Evolutionary conservation across 1,139 yeast species (phyloP), one percentile per base, ranked within the genome.

Genomic region (Candida dubliniensis): DNA sequence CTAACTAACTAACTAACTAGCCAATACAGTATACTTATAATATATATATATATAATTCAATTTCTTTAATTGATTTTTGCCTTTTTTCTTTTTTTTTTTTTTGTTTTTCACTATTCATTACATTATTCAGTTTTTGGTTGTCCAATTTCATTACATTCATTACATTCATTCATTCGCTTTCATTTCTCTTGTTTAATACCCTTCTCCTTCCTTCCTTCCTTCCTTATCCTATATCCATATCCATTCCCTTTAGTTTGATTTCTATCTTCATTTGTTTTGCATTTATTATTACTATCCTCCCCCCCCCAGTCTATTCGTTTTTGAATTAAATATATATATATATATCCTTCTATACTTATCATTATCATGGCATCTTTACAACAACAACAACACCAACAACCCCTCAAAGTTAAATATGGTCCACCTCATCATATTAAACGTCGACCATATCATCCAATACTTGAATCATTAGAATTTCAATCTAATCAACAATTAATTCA

Each of bases 381-480:
- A 26, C 42, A 26, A n/a, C 42, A 36, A 7, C 42, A 38, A 23
- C 37, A 36, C 23, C 41, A 37, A 30, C 26, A 36, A 13, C 33
- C 6, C 36, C 11, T 15, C 14, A 41, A 31, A 42, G 41, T 38
- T 4, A 53, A 59, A 50, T 69, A 67, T 51, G 82, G 82, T 3
- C 81, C 81, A 12, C 81, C 81, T 42, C 58, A 61, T 47, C 66
- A 63, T 53, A 53, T 60, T 25, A 62, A 61, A 38, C 61, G 71
- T 14, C 66, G 71, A 48, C 66, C 68, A 3, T 76, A 77, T 55
- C 64, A 69, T 31, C 53, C 68, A 25, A 64, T 63, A 59, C 64
- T 79, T 40, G 84, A 78, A 52, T 62, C 67, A 15, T 62, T 76
- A 38, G 84, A 79, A 56, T 61, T 71, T 10, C 71, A 63, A 48